phyloP scores from a whole-genome alignment of 208 protist genomes.

The Crithidia thermophila region DNA sequence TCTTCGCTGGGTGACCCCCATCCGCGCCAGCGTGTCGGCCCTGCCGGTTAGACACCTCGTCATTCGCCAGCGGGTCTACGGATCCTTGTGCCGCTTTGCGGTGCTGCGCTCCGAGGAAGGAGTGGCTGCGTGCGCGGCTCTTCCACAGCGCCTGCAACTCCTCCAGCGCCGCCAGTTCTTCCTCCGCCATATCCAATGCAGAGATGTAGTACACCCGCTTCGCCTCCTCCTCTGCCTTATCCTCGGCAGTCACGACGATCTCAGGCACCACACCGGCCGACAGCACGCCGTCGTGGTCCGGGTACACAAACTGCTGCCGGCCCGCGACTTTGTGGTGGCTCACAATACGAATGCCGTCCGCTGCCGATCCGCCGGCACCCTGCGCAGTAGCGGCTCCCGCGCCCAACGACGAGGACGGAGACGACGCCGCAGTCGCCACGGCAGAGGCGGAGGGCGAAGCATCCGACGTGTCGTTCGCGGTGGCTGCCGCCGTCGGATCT shows the following conservation, averaged over 20 bases:
- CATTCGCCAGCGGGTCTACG: constrained; percentile 6
- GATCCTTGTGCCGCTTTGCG: constrained; percentile 28
- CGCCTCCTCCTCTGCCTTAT: constrained; percentile 55
- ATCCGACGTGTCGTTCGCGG: not conserved
- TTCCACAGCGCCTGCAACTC: constrained; percentile 84
- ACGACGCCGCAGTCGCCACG: not conserved
- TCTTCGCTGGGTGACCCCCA: not conserved
- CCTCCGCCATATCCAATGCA: constrained; percentile 55
- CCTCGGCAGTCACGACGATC: constrained; percentile 70
- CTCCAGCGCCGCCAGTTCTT: constrained; percentile 81
- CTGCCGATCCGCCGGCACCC: not conserved
- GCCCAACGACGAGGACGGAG: not conserved
- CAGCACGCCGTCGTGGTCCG: constrained; percentile 89
- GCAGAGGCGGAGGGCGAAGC: not conserved
- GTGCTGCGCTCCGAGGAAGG: constrained; percentile 56
- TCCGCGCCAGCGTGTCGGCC: not conserved
- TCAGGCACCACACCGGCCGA: constrained; percentile 75
- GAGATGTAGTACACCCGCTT: constrained; percentile 57
- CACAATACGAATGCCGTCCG: constrained; percentile 72
- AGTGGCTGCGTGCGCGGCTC: constrained; percentile 61
- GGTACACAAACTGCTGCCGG: constrained; percentile 69
- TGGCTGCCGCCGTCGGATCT: not conserved
- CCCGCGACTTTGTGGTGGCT: constrained; percentile 88
- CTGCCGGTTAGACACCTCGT: constrained; percentile 6
- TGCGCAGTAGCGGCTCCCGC: not conserved